Evolutionary conservation across 2,329 filamentous ascomycete species (phyloP).

Genomic region (Cladophialophora chaetospira): DNA sequence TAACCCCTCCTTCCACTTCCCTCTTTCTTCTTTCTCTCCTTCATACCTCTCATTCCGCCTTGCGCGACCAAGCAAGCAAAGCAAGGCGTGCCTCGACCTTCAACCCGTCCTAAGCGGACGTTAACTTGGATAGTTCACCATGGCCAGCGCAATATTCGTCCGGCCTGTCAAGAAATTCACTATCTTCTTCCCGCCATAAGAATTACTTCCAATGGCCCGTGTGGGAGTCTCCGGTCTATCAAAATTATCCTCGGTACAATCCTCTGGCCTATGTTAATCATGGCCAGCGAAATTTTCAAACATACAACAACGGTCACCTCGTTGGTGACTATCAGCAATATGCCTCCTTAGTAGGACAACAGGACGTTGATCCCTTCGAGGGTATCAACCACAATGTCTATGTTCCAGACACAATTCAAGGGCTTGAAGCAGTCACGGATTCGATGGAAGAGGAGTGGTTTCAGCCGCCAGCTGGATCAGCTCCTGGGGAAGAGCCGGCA

Average conservation of each 20-base stretch:
- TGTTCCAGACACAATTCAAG: constrained; percentile 3
- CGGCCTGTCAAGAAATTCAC: constrained; percentile 5
- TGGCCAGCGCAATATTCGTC: constrained; percentile 15
- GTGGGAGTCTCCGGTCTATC: constrained; percentile 23
- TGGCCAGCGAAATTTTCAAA: constrained; percentile 30
- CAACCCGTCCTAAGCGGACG: constrained; percentile 3
- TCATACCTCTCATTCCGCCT: constrained; percentile 14
- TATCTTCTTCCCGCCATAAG: constrained; percentile 27
- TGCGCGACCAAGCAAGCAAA: constrained; percentile 22
- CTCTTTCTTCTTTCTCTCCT: constrained; percentile 12
- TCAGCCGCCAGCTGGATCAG: neutral
- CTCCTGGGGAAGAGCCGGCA: neutral
- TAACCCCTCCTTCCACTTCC: constrained; percentile 14
- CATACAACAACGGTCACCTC: constrained; percentile 13
- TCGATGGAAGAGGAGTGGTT: neutral
- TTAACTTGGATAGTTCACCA: constrained; percentile 30
- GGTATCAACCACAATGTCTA: constrained; percentile 8
- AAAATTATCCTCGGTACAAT: constrained; percentile 20
- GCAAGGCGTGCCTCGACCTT: constrained; percentile 18
- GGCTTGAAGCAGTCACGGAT: constrained; percentile 1
- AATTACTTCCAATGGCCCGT: constrained; percentile 15
- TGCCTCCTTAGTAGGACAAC: constrained; percentile 3
- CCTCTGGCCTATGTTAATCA: constrained; percentile 26
- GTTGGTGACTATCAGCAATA: neutral
- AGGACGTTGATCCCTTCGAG: constrained; percentile 4